Evolutionary conservation across 257 asterid genomes (phyloP), one percentile per base, ranked within the genome.

Genomic region (Salvia rosmarinus): DNA sequence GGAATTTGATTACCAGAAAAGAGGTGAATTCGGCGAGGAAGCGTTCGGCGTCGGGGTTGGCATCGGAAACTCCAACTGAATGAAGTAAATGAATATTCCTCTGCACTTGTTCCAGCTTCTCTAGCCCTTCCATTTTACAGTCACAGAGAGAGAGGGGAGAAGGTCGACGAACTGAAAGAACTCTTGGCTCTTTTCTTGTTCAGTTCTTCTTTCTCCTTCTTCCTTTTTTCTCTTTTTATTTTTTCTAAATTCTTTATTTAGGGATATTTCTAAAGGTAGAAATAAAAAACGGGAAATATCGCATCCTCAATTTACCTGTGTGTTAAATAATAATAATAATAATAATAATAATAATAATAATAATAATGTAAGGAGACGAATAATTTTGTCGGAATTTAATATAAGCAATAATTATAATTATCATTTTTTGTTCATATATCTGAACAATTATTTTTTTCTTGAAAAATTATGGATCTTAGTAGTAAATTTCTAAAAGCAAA

Each of bases 101-200:
- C 79, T 91, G 97, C 47, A 83, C 83, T 75, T 84, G 70, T 75
- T 85, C 96, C 71, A 95, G 78, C 81, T 83, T 82, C 90, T 68
- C 81, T 19, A 89, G 75, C 78, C 84, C 90, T 81, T 95, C 99
- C 99, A 94, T 94, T 65, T 37, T 50, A 4, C 68, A 50, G 13
- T 56, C 16, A 10, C 6, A 17, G 46, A 9, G 50, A 52, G 28
- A 13, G 52, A 59, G 71, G 5, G 55, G 4, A 4, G 4, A 1
- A 28, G 4, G 1, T 1, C 5, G 49, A 44, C 34, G 57, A 9
- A 34, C 50, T 47, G 59, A 46, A 44, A 23, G 25, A 23, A 25
- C 11, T 32, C 58, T 9, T 9, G 6, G 2, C 8, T 51, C 12
- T 44, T 44, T 44, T 44, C 50, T 12, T 43, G 2, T 43, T 42